Conservation (phyloP, 768 basidiomycete species). For the Leccinum broughii region DNA sequence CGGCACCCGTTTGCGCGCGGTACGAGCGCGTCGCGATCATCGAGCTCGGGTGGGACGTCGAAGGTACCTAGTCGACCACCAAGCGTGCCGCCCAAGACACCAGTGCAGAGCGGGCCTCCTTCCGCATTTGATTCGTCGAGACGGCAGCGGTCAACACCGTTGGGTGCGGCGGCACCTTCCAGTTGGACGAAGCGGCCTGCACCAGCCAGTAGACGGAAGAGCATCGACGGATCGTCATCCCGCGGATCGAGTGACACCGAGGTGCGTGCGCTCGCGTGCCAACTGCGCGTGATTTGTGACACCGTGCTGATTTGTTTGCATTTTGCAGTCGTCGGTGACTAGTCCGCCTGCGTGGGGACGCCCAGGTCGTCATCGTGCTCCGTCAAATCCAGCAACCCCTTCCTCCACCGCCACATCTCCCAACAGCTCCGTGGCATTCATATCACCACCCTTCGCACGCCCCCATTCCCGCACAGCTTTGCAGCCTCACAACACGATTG, state of each 20-base stretch:
- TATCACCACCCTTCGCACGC: slow-evolving; percentile 50
- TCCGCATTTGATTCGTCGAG: slow-evolving; percentile 72
- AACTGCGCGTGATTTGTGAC: slow-evolving; percentile 1
- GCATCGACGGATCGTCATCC: slow-evolving; percentile 58
- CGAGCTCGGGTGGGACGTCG: slow-evolving; percentile 54
- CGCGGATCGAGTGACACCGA: slow-evolving; percentile 67
- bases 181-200: slow-evolving; percentile 73
- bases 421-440: slow-evolving; percentile 35
- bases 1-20: slow-evolving; percentile 30
- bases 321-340: slow-evolving; percentile 34
- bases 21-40: slow-evolving; percentile 48
- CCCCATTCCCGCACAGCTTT: slow-evolving; percentile 67
- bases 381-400: slow-evolving; percentile 65
- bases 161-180: slow-evolving; percentile 61
- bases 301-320: slow-evolving; percentile 11
- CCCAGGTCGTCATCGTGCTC: slow-evolving; percentile 56
- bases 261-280: slow-evolving; percentile 40
- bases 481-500: slow-evolving; percentile 42
- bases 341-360: slow-evolving; percentile 47
- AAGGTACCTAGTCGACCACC: slow-evolving; percentile 49
- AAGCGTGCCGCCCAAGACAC: slow-evolving; percentile 58
- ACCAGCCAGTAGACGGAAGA: slow-evolving; percentile 68
- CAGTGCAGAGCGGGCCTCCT: slow-evolving; percentile 36
- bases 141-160: slow-evolving; percentile 70
- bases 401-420: slow-evolving; percentile 43